phyloP scores from a whole-genome alignment of 2,329 filamentous ascomycete species.

The Fusarium annulatum region DNA sequence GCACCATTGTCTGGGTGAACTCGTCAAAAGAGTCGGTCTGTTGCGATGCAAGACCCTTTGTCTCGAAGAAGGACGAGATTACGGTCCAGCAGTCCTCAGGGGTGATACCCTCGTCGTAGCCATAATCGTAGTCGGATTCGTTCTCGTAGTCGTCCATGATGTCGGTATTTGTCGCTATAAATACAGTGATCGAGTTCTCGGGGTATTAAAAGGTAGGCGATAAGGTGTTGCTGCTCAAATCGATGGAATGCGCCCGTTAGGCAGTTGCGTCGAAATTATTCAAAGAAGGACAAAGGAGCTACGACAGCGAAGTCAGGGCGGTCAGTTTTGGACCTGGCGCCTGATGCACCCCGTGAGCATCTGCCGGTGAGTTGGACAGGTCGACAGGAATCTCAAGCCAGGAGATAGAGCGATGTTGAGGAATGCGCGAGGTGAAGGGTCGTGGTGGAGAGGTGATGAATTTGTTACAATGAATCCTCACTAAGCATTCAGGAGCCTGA shows the following conservation, averaged over 20 bases:
- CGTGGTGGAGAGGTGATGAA: conserved; percentile 41
- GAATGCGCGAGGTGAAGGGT: conserved; percentile 36
- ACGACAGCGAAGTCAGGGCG: conserved; percentile 44
- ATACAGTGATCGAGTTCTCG: background rate
- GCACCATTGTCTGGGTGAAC: conserved; percentile 93
- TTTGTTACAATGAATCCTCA: conserved; percentile 42
- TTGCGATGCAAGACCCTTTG: conserved; percentile 95
- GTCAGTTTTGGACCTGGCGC: conserved; percentile 49
- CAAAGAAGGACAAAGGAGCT: conserved; percentile 33
- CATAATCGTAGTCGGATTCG: conserved; percentile 74
- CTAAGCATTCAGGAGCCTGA: conserved; percentile 40
- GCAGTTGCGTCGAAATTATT: conserved; percentile 29
- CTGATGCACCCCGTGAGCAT: conserved; percentile 50
- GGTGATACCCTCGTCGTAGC: conserved; percentile 80
- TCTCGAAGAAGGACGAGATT: conserved; percentile 96
- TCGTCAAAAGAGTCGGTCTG: conserved; percentile 99
- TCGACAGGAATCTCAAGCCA: conserved; percentile 29
- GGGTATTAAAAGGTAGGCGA: conserved; percentile 5
- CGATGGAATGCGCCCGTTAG: conserved; percentile 16
- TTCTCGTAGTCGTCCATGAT: conserved; percentile 68
- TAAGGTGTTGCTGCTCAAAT: background rate
- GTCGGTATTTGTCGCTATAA: conserved; percentile 16
- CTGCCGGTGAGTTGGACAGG: conserved; percentile 41
- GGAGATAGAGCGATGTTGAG: conserved; percentile 23
- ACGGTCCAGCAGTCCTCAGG: conserved; percentile 99